These are phyloP conservation scores for Penicillium desertorum DNA, from an alignment of 495 filamentous ascomycete genomes.

Conservation along the genomic window DNA sequence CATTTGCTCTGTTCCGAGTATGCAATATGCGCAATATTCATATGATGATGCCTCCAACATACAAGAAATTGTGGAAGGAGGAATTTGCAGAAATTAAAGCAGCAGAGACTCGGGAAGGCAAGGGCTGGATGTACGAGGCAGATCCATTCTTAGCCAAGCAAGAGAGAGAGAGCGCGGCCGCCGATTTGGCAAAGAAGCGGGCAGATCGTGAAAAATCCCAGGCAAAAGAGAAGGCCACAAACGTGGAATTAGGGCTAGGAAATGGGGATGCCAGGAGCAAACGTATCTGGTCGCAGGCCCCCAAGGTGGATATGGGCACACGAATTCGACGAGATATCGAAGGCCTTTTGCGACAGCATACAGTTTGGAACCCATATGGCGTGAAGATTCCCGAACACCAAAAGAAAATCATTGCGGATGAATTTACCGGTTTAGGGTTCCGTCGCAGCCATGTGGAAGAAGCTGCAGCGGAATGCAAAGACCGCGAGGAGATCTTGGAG, in stretches of 20 bases:
- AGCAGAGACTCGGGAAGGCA: conserved; percentile 70
- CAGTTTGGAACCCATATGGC: conserved; percentile 81
- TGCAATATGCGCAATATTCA: conserved; percentile 93
- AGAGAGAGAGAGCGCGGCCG: conserved; percentile 74
- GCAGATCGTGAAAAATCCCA: conserved; percentile 59
- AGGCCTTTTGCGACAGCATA: conserved; percentile 67
- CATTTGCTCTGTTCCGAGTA: conserved; percentile 85
- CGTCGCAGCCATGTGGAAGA: conserved; percentile 85
- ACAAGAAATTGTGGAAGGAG: conserved; percentile 82
- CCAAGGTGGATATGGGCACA: conserved; percentile 89
- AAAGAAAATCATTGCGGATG: conserved; percentile 62
- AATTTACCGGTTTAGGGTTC: conserved; percentile 76
- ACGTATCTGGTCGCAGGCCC: conserved; percentile 79
- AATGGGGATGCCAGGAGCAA: conserved; percentile 35
- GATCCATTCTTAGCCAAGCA: conserved; percentile 83
- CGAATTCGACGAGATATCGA: conserved; percentile 76
- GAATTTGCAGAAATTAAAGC: conserved; percentile 77
- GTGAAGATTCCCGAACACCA: conserved; percentile 60
- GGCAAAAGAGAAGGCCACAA: conserved; percentile 61
- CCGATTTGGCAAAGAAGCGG: conserved; percentile 67
- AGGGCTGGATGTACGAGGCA: conserved; percentile 90
- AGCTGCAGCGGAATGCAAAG: conserved; percentile 81
- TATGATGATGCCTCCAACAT: conserved; percentile 89
- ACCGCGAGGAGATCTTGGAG: conserved; percentile 85
- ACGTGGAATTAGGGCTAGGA: conserved; percentile 40